Base-by-base conservation (phyloP, 2,329 filamentous ascomycete species). In the Fusarium sacchari region DNA sequence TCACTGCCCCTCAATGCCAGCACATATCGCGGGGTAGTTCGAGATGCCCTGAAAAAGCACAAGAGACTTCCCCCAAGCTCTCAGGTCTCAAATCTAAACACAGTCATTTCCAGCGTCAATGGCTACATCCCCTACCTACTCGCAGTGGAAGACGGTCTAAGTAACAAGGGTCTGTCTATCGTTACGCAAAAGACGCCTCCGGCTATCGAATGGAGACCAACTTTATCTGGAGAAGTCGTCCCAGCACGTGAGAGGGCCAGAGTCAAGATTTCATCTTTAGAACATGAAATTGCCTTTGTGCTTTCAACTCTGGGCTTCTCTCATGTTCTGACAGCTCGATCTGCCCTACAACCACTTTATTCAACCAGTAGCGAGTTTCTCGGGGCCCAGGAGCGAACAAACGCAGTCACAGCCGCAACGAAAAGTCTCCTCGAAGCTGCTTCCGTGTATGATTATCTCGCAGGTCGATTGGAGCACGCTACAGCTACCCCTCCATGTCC, bases 51-150 rank as follows among this genome's bases (percentile, higher is more conserved):
- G 68, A 98, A 98, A 84, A 91, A 91, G 76, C 92, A 98, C 86
- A 98, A 97, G 83, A 91, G 94, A 59, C 89, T 97, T n/a, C 88
- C 93, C 8, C 87, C 92, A 14, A 81, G 89, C 15, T 91, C 93
- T 30, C 93, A 94, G 81, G 84, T 90, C 11, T 86, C 91, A 28
- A 91, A 94, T 79, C 87, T 99, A 11, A 86, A 90, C 30, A 88
- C 88, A 11, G 86, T 98, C 42, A 86, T 94, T 61, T 87, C 91
- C 39, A 89, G 90, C 43, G 80, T 97, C 17, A 91, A 92, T 66
- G 88, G 88, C 67, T 99, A 98, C 79, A 85, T 98, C 15, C 94
- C 95, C 0, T 97, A 96, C 78, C 88, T 98, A 1, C 86, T 96
- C 49, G 91, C 93, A 17, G 85, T 98, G 30, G 93, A 95, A 77